phyloP scores from a whole-genome alignment of 306 rosid genomes.

The Sesbania bispinosa region DNA sequence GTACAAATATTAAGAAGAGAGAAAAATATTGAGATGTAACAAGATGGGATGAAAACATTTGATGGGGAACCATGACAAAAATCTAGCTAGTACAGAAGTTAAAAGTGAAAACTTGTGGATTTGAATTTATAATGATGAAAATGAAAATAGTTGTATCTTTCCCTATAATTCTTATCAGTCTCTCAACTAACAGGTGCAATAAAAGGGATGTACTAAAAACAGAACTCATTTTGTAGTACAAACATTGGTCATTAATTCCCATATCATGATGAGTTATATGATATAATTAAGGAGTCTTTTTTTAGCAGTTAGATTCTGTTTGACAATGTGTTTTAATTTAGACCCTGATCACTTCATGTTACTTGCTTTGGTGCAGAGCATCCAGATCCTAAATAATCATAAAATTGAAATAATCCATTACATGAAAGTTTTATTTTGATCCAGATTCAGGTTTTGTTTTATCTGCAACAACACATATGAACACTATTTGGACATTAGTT shows the following conservation, averaged over 20 bases:
- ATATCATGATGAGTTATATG: neutral
- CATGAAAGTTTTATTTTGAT: neutral
- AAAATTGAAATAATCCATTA: neutral
- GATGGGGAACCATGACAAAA: too few species aligned
- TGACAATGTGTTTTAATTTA: neutral
- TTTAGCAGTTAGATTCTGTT: slow-evolving; percentile 16
- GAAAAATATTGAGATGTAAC: too few species aligned
- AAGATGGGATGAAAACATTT: too few species aligned
- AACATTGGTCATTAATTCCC: neutral
- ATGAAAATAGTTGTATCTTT: neutral
- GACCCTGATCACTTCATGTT: slow-evolving; percentile 12
- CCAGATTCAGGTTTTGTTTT: neutral
- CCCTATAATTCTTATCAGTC: neutral
- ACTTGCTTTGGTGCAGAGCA: neutral
- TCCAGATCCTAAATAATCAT: neutral
- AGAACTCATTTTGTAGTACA: slow-evolving; percentile 17
- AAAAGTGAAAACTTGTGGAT: too few species aligned
- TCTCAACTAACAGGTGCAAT: slow-evolving; percentile 8
- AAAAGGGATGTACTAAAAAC: neutral
- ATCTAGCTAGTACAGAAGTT: too few species aligned
- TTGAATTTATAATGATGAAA: too few species aligned
- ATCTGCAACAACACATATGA: too few species aligned
- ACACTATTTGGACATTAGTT: too few species aligned
- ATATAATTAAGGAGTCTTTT: neutral
- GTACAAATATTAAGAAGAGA: too few species aligned